Percentiles rank a stretch among this genome's conserved stretches.
Conservation (phyloP, 345 rosid genomes). For the Geranium rotundifolium region DNA sequence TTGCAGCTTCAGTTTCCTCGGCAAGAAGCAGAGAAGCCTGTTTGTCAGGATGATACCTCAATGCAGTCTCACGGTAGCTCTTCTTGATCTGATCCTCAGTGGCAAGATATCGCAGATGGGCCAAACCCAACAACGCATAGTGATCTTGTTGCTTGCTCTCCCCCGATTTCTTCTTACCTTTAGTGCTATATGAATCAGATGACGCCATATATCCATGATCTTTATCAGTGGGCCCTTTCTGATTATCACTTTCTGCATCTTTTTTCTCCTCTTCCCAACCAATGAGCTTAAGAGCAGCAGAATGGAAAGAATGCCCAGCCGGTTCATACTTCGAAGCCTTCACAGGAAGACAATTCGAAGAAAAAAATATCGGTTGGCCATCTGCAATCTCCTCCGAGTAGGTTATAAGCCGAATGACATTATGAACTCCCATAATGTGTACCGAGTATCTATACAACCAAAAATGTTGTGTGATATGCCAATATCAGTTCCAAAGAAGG, state of each 20-base stretch:
- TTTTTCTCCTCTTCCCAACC: slow-evolving; percentile 55
- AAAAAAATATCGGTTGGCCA: slow-evolving; percentile 54
- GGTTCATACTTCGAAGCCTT: slow-evolving; percentile 77
- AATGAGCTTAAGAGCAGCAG: slow-evolving; percentile 68
- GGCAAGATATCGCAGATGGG: slow-evolving; percentile 93
- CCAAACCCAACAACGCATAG: slow-evolving; percentile 80
- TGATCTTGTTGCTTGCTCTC: slow-evolving; percentile 80
- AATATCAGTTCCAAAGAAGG: slow-evolving; percentile 5
- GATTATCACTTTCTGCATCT: slow-evolving; percentile 30
- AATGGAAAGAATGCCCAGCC: slow-evolving; percentile 84
- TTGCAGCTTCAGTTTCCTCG: slow-evolving; percentile 64
- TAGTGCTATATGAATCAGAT: slow-evolving; percentile 56
- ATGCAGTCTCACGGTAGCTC: slow-evolving; percentile 83
- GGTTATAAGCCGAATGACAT: slow-evolving; percentile 38
- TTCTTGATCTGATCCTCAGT: slow-evolving; percentile 93
- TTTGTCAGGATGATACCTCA: slow-evolving; percentile 95
- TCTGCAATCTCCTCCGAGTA: slow-evolving; percentile 72
- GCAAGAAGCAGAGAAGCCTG: slow-evolving; percentile 74
- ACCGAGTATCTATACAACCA: background rate
- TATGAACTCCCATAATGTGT: slow-evolving; percentile 19
- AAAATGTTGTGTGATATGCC: background rate
- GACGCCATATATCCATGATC: slow-evolving; percentile 54
- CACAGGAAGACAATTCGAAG: slow-evolving; percentile 77
- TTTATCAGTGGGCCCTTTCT: slow-evolving; percentile 46
- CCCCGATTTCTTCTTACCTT: slow-evolving; percentile 78